These are phyloP conservation scores for Tricladium varicosporioides DNA, from an alignment of 2,329 filamentous ascomycete genomes.

Conservation along the genomic window DNA sequence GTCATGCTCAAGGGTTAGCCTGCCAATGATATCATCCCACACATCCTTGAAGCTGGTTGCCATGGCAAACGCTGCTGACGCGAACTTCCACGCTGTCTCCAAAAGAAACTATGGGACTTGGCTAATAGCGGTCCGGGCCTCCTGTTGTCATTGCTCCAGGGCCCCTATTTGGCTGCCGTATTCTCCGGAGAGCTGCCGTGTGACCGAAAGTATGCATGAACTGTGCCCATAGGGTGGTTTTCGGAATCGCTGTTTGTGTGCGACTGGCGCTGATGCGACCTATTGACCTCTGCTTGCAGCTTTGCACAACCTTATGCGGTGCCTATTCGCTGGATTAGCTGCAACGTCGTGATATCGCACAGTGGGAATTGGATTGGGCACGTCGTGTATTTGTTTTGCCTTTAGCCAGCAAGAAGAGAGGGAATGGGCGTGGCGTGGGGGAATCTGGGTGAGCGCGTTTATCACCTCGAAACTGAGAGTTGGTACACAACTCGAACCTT, in stretches of 20 bases:
- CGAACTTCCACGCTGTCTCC: too few species aligned
- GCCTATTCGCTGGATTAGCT: not conserved
- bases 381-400: not conserved
- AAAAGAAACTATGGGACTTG: too few species aligned
- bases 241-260: not conserved
- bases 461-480: not conserved
- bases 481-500: not conserved
- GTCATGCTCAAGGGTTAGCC: too few species aligned
- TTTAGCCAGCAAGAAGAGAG: not conserved
- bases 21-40: too few species aligned
- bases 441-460: not conserved
- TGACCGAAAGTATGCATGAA: not conserved
- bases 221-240: not conserved
- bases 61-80: too few species aligned
- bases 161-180: not conserved
- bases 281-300: not conserved
- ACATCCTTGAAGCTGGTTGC: too few species aligned
- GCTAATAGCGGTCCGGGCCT: not conserved
- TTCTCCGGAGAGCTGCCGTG: not conserved
- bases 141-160: not conserved
- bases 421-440: not conserved
- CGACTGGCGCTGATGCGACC: not conserved
- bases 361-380: conserved; percentile 7
- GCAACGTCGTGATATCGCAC: conserved; percentile 9
- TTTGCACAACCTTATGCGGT: not conserved